phyloP scores from a whole-genome alignment of 75 land plant genomes.

The Sequoiadendron giganteum region DNA sequence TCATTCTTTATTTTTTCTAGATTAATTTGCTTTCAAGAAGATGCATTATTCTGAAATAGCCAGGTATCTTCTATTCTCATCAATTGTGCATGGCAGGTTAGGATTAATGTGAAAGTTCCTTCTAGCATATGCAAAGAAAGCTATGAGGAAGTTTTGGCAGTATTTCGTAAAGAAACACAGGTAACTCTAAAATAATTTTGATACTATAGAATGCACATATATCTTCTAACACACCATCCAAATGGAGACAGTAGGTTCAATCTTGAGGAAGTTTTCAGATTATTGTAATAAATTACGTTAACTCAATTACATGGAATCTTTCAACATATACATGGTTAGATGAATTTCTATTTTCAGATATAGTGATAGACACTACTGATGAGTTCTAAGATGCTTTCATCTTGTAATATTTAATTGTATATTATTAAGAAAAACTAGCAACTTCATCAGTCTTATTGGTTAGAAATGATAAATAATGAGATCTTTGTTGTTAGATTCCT shows the following conservation, averaged over 20 bases:
- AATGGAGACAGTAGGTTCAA: neutral
- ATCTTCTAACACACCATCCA: neutral
- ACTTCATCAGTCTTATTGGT: neutral
- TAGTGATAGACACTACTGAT: neutral
- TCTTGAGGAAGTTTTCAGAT: neutral
- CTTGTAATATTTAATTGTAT: neutral
- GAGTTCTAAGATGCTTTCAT: neutral
- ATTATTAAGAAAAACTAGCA: neutral
- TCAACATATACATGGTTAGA: neutral
- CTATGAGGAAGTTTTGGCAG: constrained; percentile 7
- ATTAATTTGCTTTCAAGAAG: constrained; percentile 4
- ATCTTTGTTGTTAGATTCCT: constrained; percentile 53
- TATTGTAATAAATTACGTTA: neutral
- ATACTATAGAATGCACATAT: neutral
- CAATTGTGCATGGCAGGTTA: constrained; percentile 7
- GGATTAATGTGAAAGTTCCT: constrained; percentile 11
- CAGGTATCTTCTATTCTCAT: neutral
- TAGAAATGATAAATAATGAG: neutral
- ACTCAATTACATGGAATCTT: neutral
- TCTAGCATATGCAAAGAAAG: constrained; percentile 13
- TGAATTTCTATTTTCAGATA: neutral
- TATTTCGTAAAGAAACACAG: constrained; percentile 5
- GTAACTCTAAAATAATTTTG: neutral
- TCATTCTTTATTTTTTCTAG: neutral
- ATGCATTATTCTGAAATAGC: constrained; percentile 5